Evolutionary conservation across 164 flowering plant species (phyloP).

Genomic region (Buxus sempervirens): DNA sequence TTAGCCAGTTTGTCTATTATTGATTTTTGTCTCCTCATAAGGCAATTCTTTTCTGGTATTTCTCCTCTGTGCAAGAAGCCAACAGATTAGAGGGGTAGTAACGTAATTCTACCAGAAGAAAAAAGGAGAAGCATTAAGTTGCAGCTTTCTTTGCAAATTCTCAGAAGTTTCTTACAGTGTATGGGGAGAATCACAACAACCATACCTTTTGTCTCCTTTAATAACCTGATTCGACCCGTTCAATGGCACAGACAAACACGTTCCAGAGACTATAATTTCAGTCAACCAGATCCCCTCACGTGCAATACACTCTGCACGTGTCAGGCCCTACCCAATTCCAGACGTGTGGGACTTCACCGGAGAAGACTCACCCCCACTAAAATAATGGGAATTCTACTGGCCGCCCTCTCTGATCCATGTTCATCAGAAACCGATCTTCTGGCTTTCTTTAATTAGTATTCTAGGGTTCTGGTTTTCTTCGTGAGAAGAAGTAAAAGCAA

Average conservation of each 20-base stretch:
- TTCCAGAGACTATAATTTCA: slow-evolving; percentile 2
- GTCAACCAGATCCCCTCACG: slow-evolving; percentile 1
- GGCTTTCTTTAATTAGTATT: background rate
- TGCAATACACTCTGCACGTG: background rate
- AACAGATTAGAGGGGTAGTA: background rate
- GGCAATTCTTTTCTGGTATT: background rate
- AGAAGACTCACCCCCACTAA: background rate
- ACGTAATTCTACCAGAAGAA: background rate
- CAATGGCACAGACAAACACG: slow-evolving; percentile 25
- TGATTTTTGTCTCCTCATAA: too few species aligned
- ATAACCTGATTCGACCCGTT: slow-evolving; percentile 1
- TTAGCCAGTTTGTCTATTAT: too few species aligned
- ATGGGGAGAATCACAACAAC: slow-evolving; percentile 14
- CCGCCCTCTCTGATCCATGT: background rate
- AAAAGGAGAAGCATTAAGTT: background rate
- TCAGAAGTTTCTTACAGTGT: slow-evolving; percentile 15
- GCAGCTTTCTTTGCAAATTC: slow-evolving; percentile 2
- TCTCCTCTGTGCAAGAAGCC: too few species aligned
- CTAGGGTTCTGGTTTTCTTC: background rate
- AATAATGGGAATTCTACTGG: background rate
- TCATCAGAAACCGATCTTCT: too few species aligned
- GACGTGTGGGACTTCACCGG: background rate
- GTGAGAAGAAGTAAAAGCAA: background rate
- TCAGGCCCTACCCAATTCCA: background rate
- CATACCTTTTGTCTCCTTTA: slow-evolving; percentile 25